Conservation (phyloP, 495 filamentous ascomycete genomes). For the Penicillium atrosanguineum region DNA sequence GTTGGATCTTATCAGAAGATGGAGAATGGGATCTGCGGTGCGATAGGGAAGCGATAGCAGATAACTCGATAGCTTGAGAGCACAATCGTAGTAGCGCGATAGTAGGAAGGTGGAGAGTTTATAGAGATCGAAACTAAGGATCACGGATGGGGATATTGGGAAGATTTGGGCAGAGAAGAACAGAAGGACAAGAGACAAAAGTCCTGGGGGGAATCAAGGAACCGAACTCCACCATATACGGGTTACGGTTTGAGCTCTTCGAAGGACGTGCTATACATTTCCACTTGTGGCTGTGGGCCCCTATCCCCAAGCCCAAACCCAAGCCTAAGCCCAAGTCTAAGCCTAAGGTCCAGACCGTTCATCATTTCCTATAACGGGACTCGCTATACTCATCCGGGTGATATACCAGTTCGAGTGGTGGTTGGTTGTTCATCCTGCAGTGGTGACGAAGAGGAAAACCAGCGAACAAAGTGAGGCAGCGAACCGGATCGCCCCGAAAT, state of each 20-base stretch:
- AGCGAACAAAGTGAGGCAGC: conserved; percentile 43
- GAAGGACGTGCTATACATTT: conserved; percentile 8
- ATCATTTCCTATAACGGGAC: neutral
- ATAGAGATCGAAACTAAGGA: neutral
- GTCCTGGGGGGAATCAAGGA: conserved; percentile 8
- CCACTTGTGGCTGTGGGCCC: neutral
- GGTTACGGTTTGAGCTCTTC: neutral
- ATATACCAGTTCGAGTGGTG: neutral
- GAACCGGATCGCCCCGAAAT: conserved; percentile 40
- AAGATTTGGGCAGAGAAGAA: conserved; percentile 4
- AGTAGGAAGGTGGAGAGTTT: neutral
- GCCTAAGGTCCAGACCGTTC: neutral
- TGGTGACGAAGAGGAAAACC: conserved; percentile 9
- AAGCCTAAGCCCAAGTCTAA: neutral
- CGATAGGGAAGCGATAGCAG: neutral
- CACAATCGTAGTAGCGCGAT: neutral
- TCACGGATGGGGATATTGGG: neutral
- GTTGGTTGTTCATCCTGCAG: conserved; percentile 10
- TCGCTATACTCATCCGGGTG: neutral
- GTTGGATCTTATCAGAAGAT: conserved; percentile 5
- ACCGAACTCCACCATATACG: neutral
- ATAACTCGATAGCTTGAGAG: neutral
- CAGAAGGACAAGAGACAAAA: conserved; percentile 6
- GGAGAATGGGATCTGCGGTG: conserved; percentile 1
- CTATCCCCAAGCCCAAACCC: neutral